Evolutionary conservation across 768 basidiomycete species (phyloP).

Genomic region (Boletus pseudopeckii): DNA sequence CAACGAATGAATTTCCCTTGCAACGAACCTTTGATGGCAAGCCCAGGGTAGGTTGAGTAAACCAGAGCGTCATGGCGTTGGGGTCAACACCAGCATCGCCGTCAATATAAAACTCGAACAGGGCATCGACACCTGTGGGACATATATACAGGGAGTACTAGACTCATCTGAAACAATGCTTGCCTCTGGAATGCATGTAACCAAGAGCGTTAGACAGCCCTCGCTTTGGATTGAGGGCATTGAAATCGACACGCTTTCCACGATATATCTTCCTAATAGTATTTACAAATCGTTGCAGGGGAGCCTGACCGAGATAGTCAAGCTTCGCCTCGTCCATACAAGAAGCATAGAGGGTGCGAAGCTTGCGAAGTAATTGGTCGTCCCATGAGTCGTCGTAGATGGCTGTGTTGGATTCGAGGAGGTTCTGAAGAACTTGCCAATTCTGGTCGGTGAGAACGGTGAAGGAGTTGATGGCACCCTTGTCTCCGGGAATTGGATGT

Average conservation of each 20-base stretch:
- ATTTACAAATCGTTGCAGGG: slow-evolving; percentile 64
- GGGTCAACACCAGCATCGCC: slow-evolving; percentile 87
- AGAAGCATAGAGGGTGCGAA: slow-evolving; percentile 69
- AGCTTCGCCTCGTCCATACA: slow-evolving; percentile 80
- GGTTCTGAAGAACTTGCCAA: slow-evolving; percentile 67
- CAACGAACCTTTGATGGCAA: slow-evolving; percentile 76
- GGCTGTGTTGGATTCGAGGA: slow-evolving; percentile 52
- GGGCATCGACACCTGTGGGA: slow-evolving; percentile 60
- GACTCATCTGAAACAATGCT: slow-evolving; percentile 13
- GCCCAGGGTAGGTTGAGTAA: slow-evolving; percentile 76
- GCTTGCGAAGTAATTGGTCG: slow-evolving; percentile 56
- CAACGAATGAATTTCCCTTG: background rate
- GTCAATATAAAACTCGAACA: slow-evolving; percentile 83
- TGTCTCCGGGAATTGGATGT: slow-evolving; percentile 86
- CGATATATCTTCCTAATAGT: slow-evolving; percentile 59
- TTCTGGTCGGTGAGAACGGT: slow-evolving; percentile 71
- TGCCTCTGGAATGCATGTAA: slow-evolving; percentile 84
- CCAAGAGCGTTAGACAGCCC: slow-evolving; percentile 81
- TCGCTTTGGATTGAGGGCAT: slow-evolving; percentile 34
- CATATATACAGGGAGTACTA: background rate
- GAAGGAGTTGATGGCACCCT: slow-evolving; percentile 70
- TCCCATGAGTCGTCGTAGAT: slow-evolving; percentile 45
- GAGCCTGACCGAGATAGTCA: slow-evolving; percentile 67
- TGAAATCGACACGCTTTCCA: slow-evolving; percentile 44
- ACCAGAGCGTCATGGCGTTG: slow-evolving; percentile 81